These are phyloP conservation scores for Astrothelium macrocarpum DNA, from an alignment of 495 filamentous ascomycete species.

Conservation along the genomic window DNA sequence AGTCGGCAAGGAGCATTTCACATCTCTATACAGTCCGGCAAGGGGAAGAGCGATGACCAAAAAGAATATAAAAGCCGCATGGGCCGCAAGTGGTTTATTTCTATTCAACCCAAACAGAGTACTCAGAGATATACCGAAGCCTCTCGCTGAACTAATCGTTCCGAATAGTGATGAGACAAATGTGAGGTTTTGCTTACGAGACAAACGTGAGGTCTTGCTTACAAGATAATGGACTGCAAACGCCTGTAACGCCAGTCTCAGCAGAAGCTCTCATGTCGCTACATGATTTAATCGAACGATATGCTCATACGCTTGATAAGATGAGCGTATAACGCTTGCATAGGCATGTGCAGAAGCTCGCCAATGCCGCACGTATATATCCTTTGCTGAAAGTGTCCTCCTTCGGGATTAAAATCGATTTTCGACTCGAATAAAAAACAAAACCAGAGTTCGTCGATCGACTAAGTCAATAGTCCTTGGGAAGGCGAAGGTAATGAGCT, in stretches of 20 bases:
- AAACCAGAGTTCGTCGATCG: conserved; percentile 8
- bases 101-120: conserved; percentile 5
- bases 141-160: background rate
- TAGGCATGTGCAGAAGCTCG: conserved; percentile 14
- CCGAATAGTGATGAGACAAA: background rate
- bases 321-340: conserved; percentile 11
- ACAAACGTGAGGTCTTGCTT: background rate
- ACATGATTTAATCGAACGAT: conserved; percentile 16
- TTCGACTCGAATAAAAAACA: background rate
- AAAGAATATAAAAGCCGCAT: background rate
- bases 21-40: conserved; percentile 12
- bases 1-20: conserved; percentile 17
- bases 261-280: conserved; percentile 13
- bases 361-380: conserved; percentile 8
- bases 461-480: conserved; percentile 8
- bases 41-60: conserved; percentile 8
- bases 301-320: conserved; percentile 12
- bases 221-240: conserved; percentile 3
- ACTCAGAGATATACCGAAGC: conserved; percentile 7
- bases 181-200: background rate
- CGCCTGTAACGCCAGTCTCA: conserved; percentile 16
- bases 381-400: conserved; percentile 7
- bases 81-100: conserved; percentile 1
- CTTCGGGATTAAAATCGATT: conserved; percentile 6
- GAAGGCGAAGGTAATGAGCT: conserved; percentile 10